phyloP scores from a whole-genome alignment of 768 basidiomycete species.

The Fomitopsis serialis region DNA sequence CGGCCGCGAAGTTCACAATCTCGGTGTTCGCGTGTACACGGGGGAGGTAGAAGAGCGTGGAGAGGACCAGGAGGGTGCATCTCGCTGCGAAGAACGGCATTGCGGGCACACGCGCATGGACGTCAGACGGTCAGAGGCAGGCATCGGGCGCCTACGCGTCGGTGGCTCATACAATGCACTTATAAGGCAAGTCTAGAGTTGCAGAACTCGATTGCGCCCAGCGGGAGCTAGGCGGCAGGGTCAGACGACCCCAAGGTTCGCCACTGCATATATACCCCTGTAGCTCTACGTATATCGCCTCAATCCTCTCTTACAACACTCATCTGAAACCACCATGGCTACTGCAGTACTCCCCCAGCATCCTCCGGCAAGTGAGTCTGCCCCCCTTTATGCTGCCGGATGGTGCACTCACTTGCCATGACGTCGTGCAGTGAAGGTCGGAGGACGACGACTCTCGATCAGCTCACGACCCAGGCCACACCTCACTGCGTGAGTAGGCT shows the following conservation, averaged over 20 bases:
- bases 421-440: constrained; percentile 14
- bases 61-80: no score
- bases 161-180: background rate
- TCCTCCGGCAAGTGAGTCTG: constrained; percentile 16
- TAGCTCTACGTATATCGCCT: background rate
- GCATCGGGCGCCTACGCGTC: background rate
- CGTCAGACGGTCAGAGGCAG: background rate
- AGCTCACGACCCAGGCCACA: constrained; percentile 11
- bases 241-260: constrained; percentile 2
- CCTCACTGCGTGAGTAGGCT: constrained; percentile 5
- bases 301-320: background rate
- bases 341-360: constrained; percentile 11
- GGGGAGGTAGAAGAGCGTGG: background rate
- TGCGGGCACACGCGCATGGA: background rate
- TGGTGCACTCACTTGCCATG: background rate
- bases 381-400: background rate
- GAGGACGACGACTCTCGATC: constrained; percentile 16
- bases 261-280: background rate
- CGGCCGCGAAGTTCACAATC: constrained; percentile 51
- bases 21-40: constrained; percentile 49
- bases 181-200: constrained; percentile 10
- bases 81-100: no score
- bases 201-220: constrained; percentile 8
- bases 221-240: constrained; percentile 11
- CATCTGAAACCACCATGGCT: constrained; percentile 4